Conservation (phyloP, 2,329 filamentous ascomycete species). For the Pseudocercospora pini-densiflorae region DNA sequence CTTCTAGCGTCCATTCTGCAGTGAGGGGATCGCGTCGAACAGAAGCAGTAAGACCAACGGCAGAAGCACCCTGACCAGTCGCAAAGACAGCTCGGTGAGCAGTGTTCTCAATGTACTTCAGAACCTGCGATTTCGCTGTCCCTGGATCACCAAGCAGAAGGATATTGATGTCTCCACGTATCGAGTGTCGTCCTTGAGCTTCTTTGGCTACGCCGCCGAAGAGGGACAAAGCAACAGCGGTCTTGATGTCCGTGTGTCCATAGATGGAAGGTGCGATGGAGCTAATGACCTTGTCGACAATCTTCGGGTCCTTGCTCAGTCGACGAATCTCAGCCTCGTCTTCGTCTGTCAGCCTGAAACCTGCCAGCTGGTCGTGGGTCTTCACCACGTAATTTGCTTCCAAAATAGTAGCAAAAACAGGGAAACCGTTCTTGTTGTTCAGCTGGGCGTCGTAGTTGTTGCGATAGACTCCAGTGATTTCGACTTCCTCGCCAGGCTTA, state of each 20-base stretch:
- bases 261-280: slow-evolving; percentile 98
- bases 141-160: slow-evolving; percentile 94
- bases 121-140: slow-evolving; percentile 95
- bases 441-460: slow-evolving; percentile 98
- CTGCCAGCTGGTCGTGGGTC: slow-evolving; percentile 94
- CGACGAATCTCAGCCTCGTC: slow-evolving; percentile 90
- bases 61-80: slow-evolving; percentile 94
- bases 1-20: slow-evolving; percentile 96
- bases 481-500: slow-evolving; percentile 97
- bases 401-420: slow-evolving; percentile 95
- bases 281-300: slow-evolving; percentile 88
- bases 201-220: slow-evolving; percentile 94
- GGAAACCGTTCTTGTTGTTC: slow-evolving; percentile 98
- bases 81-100: slow-evolving; percentile 97
- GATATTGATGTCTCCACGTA: slow-evolving; percentile 98
- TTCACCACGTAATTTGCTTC: slow-evolving; percentile 98
- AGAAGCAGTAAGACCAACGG: slow-evolving; percentile 95
- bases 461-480: slow-evolving; percentile 94
- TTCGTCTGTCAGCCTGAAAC: slow-evolving; percentile 92
- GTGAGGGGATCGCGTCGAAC: slow-evolving; percentile 95
- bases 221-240: slow-evolving; percentile 87
- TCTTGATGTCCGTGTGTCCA: slow-evolving; percentile 96
- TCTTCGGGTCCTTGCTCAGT: slow-evolving; percentile 85
- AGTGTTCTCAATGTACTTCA: slow-evolving; percentile 98
- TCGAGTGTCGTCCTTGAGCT: slow-evolving; percentile 84